Conservation (phyloP, 345 rosid species). For the Heritiera fomes region DNA sequence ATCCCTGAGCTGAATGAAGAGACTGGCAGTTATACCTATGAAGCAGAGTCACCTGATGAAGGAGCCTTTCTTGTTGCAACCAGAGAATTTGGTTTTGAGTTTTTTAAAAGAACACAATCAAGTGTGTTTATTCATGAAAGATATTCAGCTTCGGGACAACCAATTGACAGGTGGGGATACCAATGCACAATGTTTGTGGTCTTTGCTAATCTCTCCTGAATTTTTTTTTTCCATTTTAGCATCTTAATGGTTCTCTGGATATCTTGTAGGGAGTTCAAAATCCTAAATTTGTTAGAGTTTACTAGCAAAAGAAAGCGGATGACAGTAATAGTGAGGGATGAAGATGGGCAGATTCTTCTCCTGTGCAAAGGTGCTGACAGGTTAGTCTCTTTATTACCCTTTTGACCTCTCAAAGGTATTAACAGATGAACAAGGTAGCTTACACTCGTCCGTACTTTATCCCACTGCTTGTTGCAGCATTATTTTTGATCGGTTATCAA, state of each 20-base stretch:
- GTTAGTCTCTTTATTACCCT: conserved; percentile 42
- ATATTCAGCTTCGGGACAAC: conserved; percentile 48
- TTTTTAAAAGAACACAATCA: conserved; percentile 79
- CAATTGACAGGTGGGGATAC: conserved; percentile 67
- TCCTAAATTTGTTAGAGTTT: conserved; percentile 86
- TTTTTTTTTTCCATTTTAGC: not conserved
- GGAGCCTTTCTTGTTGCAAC: conserved; percentile 95
- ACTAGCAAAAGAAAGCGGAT: conserved; percentile 97
- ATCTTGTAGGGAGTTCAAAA: conserved; percentile 81
- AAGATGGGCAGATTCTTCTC: conserved; percentile 78
- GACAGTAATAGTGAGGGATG: conserved; percentile 83
- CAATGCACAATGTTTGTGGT: not conserved
- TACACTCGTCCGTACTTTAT: not conserved
- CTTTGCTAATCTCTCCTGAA: conserved; percentile 21
- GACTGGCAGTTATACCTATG: conserved; percentile 67
- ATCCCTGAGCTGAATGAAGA: conserved; percentile 86
- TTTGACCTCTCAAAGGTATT: not conserved
- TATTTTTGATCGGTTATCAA: conserved; percentile 84
- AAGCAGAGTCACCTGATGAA: conserved; percentile 99
- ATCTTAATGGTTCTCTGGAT: conserved; percentile 23
- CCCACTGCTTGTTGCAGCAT: conserved; percentile 52
- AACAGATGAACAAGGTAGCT: not conserved
- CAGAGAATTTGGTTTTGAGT: conserved; percentile 95
- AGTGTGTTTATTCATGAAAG: conserved; percentile 72
- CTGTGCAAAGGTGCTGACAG: conserved; percentile 99